Base-by-base conservation (phyloP, 2,329 filamentous ascomycete species). In the Pestalotiopsis sp. region DNA sequence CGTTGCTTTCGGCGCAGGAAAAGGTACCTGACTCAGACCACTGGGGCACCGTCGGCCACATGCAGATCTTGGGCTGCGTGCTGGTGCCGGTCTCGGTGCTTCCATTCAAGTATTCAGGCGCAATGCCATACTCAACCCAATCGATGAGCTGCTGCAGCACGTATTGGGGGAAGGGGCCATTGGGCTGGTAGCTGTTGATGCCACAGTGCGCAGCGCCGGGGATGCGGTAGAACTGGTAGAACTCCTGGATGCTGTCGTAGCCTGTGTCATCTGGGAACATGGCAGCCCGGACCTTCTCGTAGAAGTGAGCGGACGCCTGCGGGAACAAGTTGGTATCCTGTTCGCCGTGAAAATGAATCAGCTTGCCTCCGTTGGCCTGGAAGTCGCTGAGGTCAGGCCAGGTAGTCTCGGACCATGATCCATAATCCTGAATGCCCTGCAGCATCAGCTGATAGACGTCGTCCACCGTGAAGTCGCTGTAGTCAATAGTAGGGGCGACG, bases 131-230 rank as follows among this genome's bases (percentile, higher is more conserved):
- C 70, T 85, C 86, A 9, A 93, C 81, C 73, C 84, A 92, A 73
- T 92, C 88, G 74, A 93, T 92, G 20, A 89, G 88, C 2, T 89
- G 92, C 1, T 89, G 87, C 76, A 92, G 88, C 56, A 92, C 89
- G 4, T 88, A 88, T 69, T 88, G 82, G 0, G 82, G 83, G 71
- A 79, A 84, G 0, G 81, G 79, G 0, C 80, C 81, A 0, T 26
- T 22, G 9, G 82, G 82, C 76, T 84, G 81, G 1, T 81, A 75
- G 5, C 74, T 67, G 75, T 85, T 87, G 39, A 76, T 73, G 0
- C 78, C 75, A 70, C 86, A 89, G 76, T 87, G 86, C 0, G 78
- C 84, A 0, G 82, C 86, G 26, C 85, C 85, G 0, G 86, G 85
- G 22, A 88, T 73, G 0, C 87, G 80, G 76, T 83, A 88, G 48